phyloP scores from a whole-genome alignment of 495 filamentous ascomycete species.

The Talaromyces trachyspermus region DNA sequence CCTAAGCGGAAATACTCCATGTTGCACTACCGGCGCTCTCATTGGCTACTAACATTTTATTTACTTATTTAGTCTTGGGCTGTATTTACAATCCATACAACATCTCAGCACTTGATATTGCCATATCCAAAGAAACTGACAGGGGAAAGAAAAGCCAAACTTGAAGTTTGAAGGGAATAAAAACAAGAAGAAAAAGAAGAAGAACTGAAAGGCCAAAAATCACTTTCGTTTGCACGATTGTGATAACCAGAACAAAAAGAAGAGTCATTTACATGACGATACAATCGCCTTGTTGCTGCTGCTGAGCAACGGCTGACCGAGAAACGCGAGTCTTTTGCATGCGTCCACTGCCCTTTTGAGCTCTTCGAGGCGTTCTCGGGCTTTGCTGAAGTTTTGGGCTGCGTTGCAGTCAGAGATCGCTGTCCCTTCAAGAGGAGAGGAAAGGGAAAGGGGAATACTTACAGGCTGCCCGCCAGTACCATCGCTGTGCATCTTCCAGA shows the following conservation, averaged over 20 bases:
- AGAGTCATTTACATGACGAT: slow-evolving; percentile 62
- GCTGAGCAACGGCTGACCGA: slow-evolving; percentile 73
- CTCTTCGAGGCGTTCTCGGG: slow-evolving; percentile 84
- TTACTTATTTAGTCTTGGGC: too few relatives aligned
- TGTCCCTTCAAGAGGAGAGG: slow-evolving; percentile 12
- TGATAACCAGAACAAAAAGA: not conserved
- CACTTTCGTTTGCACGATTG: too few relatives aligned
- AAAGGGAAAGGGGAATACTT: slow-evolving; percentile 39
- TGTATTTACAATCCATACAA: too few relatives aligned
- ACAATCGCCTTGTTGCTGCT: slow-evolving; percentile 75
- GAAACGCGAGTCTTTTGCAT: slow-evolving; percentile 72
- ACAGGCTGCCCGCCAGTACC: slow-evolving; percentile 98
- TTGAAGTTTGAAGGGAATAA: not conserved
- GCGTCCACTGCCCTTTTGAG: slow-evolving; percentile 69
- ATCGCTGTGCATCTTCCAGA: slow-evolving; percentile 90
- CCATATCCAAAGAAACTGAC: not conserved
- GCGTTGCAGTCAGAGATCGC: slow-evolving; percentile 3
- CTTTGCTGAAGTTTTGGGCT: slow-evolving; percentile 94
- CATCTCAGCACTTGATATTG: too few relatives aligned
- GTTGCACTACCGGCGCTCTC: too few relatives aligned
- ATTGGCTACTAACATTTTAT: too few relatives aligned
- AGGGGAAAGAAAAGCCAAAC: not conserved
- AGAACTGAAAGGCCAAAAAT: too few relatives aligned
- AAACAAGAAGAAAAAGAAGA: not conserved
- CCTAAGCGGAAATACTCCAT: too few relatives aligned